A percentile compares a stretch with the other conserved stretches of the same genome.
phyloP scores from a whole-genome alignment of 345 rosid genomes.

The Gossypium sturtianum region DNA sequence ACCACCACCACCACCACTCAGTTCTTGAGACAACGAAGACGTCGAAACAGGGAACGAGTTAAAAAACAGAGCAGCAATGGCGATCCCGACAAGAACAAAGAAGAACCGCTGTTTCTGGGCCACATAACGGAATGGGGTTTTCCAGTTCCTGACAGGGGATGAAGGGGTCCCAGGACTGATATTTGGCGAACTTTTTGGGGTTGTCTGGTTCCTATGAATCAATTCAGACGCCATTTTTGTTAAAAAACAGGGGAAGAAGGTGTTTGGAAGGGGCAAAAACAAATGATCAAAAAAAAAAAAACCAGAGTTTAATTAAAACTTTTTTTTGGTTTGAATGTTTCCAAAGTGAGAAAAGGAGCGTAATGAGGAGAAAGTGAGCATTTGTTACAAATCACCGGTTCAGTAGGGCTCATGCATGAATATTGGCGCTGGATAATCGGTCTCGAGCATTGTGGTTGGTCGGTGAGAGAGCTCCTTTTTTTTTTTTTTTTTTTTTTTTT shows the following conservation, averaged over 20 bases:
- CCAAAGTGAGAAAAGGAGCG: neutral
- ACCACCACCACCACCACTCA: neutral
- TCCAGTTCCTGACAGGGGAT: neutral
- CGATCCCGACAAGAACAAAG: constrained; percentile 54
- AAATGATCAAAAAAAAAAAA: neutral
- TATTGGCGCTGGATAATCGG: neutral
- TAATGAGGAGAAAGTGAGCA: neutral
- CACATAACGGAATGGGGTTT: constrained; percentile 35
- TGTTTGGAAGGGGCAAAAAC: neutral
- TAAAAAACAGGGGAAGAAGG: neutral
- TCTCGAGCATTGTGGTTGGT: neutral
- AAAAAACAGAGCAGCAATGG: constrained; percentile 57
- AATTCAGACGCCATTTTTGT: constrained; percentile 24
- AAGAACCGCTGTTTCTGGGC: constrained; percentile 47
- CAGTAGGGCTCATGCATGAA: neutral
- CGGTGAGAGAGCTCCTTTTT: neutral
- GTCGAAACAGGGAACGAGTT: constrained; percentile 30
- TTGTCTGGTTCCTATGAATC: constrained; percentile 18
- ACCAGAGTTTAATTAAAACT: neutral
- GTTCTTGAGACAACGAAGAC: neutral
- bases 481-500: neutral
- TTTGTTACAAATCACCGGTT: neutral
- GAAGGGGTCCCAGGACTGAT: neutral
- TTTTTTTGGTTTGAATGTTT: constrained; percentile 1
- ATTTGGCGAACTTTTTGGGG: neutral